These are phyloP conservation scores for Cupressus sempervirens DNA, from an alignment of 75 land plant genomes.

Conservation along the genomic window DNA sequence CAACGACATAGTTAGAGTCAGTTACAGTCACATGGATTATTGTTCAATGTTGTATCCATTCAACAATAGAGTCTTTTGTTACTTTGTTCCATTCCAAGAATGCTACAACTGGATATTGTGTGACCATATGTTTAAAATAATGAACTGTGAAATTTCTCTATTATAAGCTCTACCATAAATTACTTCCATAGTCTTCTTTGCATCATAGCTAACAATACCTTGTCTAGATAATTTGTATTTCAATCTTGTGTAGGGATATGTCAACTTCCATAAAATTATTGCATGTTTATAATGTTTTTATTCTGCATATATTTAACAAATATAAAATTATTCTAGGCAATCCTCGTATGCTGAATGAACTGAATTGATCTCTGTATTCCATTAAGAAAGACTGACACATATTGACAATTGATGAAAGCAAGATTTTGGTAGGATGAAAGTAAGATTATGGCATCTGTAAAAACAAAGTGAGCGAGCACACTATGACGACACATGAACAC, in stretches of 20 bases:
- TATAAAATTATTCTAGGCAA: background rate
- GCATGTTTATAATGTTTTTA: background rate
- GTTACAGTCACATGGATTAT: no score
- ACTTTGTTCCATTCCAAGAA: background rate
- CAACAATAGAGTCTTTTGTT: background rate
- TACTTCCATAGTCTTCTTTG: background rate
- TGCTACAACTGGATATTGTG: background rate
- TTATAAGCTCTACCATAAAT: background rate
- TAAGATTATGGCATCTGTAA: background rate
- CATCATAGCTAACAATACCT: background rate
- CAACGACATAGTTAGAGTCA: no score
- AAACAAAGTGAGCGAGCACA: background rate
- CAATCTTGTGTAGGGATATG: background rate
- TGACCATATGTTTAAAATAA: background rate
- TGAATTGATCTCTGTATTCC: background rate
- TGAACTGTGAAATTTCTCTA: background rate
- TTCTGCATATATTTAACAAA: background rate
- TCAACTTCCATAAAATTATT: background rate
- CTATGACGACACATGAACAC: background rate
- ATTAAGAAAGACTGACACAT: background rate
- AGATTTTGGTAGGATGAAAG: background rate
- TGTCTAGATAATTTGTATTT: background rate
- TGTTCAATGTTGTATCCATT: background rate
- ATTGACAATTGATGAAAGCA: background rate
- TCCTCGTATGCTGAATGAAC: background rate